Percentiles rank a stretch among this genome's conserved stretches.
phyloP scores from a whole-genome alignment of 148 eudicot species.

The Vaccinium vitisidaea region DNA sequence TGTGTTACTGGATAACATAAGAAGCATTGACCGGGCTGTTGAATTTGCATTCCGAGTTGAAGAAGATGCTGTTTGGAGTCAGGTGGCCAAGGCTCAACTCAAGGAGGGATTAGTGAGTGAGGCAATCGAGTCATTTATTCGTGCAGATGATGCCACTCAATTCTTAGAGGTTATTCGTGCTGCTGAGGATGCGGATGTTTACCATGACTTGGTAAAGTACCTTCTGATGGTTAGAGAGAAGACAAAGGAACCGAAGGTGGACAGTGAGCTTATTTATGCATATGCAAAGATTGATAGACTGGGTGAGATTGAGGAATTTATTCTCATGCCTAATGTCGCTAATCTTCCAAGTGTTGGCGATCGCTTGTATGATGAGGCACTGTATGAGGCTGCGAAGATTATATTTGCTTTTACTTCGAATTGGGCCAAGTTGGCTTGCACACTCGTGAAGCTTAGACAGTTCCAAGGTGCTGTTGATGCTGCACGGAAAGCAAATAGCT shows the following conservation, averaged over 20 bases:
- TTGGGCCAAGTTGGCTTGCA: constrained; percentile 89
- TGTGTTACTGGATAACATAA: constrained; percentile 73
- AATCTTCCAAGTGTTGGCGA: constrained; percentile 94
- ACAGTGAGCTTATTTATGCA: constrained; percentile 93
- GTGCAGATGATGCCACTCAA: constrained; percentile 92
- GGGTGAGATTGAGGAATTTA: constrained; percentile 89
- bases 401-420: constrained; percentile 91
- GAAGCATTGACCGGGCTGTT: constrained; percentile 81
- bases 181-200: constrained; percentile 78
- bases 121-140: constrained; percentile 95
- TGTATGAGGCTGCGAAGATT: constrained; percentile 91
- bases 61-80: constrained; percentile 99
- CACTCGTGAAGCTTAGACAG: constrained; percentile 78
- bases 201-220: constrained; percentile 82
- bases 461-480: constrained; percentile 99
- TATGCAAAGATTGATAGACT: constrained; percentile 93
- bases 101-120: constrained; percentile 85
- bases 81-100: constrained; percentile 90
- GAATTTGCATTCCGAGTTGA: constrained; percentile 98
- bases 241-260: constrained; percentile 93
- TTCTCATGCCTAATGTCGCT: constrained; percentile 97
- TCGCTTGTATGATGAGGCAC: constrained; percentile 80
- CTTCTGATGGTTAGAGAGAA: constrained; percentile 95
- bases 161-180: constrained; percentile 86
- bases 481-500: constrained; percentile 91